These are phyloP conservation scores for Fusarium pseudocircinatum DNA, from an alignment of 2,329 filamentous ascomycete species.

Conservation along the genomic window DNA sequence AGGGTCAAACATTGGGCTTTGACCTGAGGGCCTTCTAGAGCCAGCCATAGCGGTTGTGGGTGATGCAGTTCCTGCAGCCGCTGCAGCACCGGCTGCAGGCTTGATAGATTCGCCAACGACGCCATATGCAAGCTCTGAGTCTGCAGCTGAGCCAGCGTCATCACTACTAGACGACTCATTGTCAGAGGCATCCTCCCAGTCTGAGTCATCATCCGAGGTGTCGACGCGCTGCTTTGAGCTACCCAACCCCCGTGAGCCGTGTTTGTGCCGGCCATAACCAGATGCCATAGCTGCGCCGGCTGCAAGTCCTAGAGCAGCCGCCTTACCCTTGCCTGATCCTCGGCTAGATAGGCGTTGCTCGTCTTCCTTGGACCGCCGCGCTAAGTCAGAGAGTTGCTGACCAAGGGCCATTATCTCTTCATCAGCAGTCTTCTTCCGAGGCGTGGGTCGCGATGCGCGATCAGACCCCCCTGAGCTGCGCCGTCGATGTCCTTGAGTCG, in stretches of 20 bases:
- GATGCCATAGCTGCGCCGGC: conserved; percentile 56
- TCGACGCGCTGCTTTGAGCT: conserved; percentile 53
- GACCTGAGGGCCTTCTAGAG: conserved; percentile 39
- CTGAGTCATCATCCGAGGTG: conserved; percentile 58
- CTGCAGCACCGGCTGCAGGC: conserved; percentile 36
- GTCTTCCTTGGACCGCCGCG: conserved; percentile 60
- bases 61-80: conserved; percentile 53
- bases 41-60: conserved; percentile 54
- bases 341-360: conserved; percentile 56
- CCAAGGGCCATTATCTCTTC: conserved; percentile 68
- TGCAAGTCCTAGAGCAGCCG: conserved; percentile 32
- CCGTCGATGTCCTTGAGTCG: conserved; percentile 26
- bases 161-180: conserved; percentile 54
- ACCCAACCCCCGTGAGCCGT: conserved; percentile 50
- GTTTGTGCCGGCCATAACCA: conserved; percentile 48
- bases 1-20: conserved; percentile 20
- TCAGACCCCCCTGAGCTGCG: conserved; percentile 34
- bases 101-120: conserved; percentile 40
- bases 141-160: conserved; percentile 46
- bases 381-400: conserved; percentile 63
- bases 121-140: conserved; percentile 54
- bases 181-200: conserved; percentile 67
- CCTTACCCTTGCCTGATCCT: conserved; percentile 37
- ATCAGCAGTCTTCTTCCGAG: conserved; percentile 56
- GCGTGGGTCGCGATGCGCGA: conserved; percentile 19